These are phyloP conservation scores for Asterochloris sp. DNA, from an alignment of 139 green algal genomes.

Conservation along the genomic window DNA sequence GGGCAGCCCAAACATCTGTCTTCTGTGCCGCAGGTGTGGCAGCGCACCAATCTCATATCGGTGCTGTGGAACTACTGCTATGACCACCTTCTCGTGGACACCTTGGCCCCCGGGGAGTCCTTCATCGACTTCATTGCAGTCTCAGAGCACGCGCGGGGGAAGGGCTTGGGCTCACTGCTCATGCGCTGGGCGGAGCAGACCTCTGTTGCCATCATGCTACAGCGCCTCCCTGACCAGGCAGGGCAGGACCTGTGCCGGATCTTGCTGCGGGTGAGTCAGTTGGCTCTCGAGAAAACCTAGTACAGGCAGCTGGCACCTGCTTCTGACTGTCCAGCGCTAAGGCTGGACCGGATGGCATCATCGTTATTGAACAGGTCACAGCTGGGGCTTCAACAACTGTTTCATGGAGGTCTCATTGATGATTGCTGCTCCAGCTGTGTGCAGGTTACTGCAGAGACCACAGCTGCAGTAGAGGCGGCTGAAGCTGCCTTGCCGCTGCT, in stretches of 20 bases:
- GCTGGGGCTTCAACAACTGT: no score
- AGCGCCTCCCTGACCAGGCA: neutral
- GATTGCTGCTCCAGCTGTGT: no score
- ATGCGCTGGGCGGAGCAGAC: slow-evolving; percentile 19
- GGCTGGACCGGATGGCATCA: no score
- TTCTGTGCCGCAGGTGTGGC: slow-evolving; percentile 9
- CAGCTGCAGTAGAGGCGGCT: no score
- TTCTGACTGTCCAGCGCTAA: no score
- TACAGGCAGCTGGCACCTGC: no score
- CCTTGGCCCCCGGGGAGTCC: slow-evolving; percentile 3
- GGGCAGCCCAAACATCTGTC: neutral
- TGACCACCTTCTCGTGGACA: slow-evolving; percentile 13
- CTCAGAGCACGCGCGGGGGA: slow-evolving; percentile 8
- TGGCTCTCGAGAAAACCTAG: no score
- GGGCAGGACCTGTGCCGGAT: neutral
- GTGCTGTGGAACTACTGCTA: slow-evolving; percentile 13
- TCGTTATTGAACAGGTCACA: no score
- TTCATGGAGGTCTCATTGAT: no score
- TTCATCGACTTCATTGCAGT: slow-evolving; percentile 22
- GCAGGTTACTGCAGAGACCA: no score
- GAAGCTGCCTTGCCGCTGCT: no score
- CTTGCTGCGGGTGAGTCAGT: neutral
- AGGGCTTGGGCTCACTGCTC: slow-evolving; percentile 7
- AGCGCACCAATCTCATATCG: neutral
- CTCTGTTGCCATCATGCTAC: neutral